Base-by-base conservation (phyloP, 1,139 yeast genomes). In the Candida mesenterica region DNA sequence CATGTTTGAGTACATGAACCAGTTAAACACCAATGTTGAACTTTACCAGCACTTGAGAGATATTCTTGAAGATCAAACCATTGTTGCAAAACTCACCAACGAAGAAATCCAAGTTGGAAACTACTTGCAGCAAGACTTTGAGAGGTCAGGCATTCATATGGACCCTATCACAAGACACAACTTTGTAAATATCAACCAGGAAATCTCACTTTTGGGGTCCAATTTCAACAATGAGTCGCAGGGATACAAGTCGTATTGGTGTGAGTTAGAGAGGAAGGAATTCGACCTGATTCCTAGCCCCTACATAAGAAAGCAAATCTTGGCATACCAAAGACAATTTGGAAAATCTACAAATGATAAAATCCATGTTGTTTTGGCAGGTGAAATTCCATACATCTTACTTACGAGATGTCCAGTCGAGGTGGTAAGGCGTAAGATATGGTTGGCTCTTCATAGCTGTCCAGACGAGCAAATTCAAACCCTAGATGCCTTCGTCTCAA, bases 1-100 rank as follows among this genome's bases (percentile, higher is more conserved):
- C 44, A 77, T 92, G 84, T 92, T 83, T 60, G 96, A 89, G 47
- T 90, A 83, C 58, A 94, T 92, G 99, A 92, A 89, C 59, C 77
- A 84, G 41, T 68, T 92, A 32, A 92, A 92, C 57, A 92, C 97
- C 5, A 84, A 88, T 41, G 86, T 82, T 12, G 84, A 77, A 30
- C 67, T 92, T 28, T 88, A 82, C 52, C 60, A 65, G 29, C 77
- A 75, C 36, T 68, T 92, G 31, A 72, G 74, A 23, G 59, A 60
- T 12, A 82, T 85, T 1, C 59, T 90, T 40, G 57, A 65, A 3
- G 73, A 74, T 33, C 55, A 62, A 4, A 37, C 45, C 4, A 59
- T 82, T 1, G 40, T 55, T 3, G 33, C 47, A 1, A 46, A 61
- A 18, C 64, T 90, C 19, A 58, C 80, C 2, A 60, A 62, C 2